Evolutionary conservation across 208 protist genomes (phyloP).

Genomic region (Jaenimonas drosophilae): DNA sequence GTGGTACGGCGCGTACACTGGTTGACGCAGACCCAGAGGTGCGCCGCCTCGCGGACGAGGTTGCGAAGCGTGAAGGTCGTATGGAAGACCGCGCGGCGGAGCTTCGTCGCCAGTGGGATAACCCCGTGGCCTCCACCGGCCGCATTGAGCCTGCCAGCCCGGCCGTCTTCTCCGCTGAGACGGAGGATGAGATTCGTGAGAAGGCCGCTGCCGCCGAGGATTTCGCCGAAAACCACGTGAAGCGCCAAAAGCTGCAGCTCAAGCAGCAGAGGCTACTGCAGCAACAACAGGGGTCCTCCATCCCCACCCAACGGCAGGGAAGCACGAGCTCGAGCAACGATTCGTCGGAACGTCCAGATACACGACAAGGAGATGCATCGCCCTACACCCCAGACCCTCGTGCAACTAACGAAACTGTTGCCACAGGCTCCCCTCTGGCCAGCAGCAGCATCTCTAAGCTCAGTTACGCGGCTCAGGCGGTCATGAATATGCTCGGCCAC

Average conservation of each 20-base stretch:
- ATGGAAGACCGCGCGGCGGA: constrained; percentile 18
- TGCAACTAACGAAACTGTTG: constrained; percentile 7
- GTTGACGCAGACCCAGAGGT: constrained; percentile 15
- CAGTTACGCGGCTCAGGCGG: constrained; percentile 44
- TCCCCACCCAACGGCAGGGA: not conserved
- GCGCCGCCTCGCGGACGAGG: constrained; percentile 19
- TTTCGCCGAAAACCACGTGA: constrained; percentile 19
- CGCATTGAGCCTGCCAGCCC: constrained; percentile 28
- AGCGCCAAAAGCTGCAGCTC: constrained; percentile 6
- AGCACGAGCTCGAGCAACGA: not conserved
- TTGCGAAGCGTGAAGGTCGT: constrained; percentile 18
- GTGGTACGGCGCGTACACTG: too few relatives aligned
- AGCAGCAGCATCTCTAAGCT: constrained; percentile 42
- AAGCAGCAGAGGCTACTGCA: not conserved
- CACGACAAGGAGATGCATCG: not conserved
- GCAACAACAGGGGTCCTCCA: too few relatives aligned
- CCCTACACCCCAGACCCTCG: not conserved
- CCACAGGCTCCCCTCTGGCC: constrained; percentile 29
- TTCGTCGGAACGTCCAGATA: not conserved
- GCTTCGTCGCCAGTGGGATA: constrained; percentile 11
- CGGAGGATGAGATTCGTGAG: constrained; percentile 50
- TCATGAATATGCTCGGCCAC: constrained; percentile 68
- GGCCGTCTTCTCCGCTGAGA: constrained; percentile 29
- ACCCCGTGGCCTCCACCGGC: not conserved
- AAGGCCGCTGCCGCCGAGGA: constrained; percentile 36